Evolutionary conservation across 768 basidiomycete species (phyloP).

Genomic region (Agrocybe pediades): DNA sequence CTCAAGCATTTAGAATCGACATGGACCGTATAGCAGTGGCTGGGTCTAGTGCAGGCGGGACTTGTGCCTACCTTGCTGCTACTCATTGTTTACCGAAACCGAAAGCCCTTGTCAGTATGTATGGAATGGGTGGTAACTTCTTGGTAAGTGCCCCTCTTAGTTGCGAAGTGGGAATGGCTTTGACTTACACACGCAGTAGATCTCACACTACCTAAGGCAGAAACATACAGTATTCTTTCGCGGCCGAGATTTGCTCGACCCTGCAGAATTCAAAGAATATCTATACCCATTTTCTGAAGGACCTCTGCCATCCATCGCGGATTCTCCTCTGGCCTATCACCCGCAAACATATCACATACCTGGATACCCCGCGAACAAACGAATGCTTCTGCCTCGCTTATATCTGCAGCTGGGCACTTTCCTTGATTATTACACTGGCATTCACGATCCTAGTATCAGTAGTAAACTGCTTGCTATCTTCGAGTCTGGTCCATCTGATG

Average conservation of each 20-base stretch:
- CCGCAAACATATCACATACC: conserved; percentile 46
- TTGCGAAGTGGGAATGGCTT: neutral
- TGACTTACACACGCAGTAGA: conserved; percentile 34
- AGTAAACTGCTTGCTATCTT: conserved; percentile 32
- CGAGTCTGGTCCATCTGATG: neutral
- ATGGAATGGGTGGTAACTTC: conserved; percentile 66
- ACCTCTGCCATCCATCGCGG: conserved; percentile 27
- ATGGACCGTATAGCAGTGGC: conserved; percentile 46
- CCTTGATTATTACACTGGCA: conserved; percentile 60
- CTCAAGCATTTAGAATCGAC: conserved; percentile 38
- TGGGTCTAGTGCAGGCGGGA: conserved; percentile 62
- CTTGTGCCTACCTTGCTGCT: conserved; percentile 65
- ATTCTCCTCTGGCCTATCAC: conserved; percentile 50
- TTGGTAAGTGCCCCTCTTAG: conserved; percentile 33
- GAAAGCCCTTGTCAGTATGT: conserved; percentile 55
- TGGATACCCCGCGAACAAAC: conserved; percentile 62
- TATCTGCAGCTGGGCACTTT: conserved; percentile 60
- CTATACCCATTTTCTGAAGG: conserved; percentile 41
- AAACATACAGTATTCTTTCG: conserved; percentile 55
- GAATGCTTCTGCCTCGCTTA: conserved; percentile 58
- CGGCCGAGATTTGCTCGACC: conserved; percentile 57
- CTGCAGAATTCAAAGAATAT: conserved; percentile 44
- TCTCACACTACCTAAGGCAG: conserved; percentile 46
- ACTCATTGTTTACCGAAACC: conserved; percentile 55
- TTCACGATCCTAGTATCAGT: conserved; percentile 51